Percentiles rank a stretch among this genome's conserved stretches.
Conservation (phyloP, 441 rosid genomes). For the Brassica hybrid region DNA sequence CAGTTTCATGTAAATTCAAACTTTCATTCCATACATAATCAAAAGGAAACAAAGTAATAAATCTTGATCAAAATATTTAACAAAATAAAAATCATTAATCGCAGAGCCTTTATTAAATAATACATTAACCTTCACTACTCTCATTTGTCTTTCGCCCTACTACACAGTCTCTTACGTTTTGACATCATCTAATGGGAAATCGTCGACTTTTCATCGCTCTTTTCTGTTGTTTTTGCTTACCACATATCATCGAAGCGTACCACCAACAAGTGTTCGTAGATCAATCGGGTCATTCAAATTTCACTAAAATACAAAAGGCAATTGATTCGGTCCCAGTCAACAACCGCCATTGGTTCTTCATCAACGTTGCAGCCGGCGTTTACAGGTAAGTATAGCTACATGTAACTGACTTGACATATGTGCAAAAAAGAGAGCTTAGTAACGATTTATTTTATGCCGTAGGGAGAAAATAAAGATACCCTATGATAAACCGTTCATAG, state of each 20-base stretch:
- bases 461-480: conserved; percentile 87
- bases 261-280: conserved; percentile 48
- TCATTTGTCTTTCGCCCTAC: neutral
- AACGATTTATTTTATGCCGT: neutral
- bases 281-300: conserved; percentile 57
- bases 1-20: conserved; percentile 19
- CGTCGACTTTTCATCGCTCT: conserved; percentile 19
- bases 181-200: conserved; percentile 27
- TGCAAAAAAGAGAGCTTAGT: neutral
- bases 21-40: neutral
- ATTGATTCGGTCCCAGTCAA: conserved; percentile 60
- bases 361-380: conserved; percentile 54
- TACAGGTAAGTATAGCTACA: conserved; percentile 54
- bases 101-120: conserved; percentile 12
- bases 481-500: conserved; percentile 61
- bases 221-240: conserved; percentile 32
- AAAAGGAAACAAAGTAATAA: conserved; percentile 20
- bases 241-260: conserved; percentile 21
- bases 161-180: conserved; percentile 25
- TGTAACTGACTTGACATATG: conserved; percentile 1
- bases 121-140: conserved; percentile 20
- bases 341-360: conserved; percentile 65
- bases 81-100: conserved; percentile 6
- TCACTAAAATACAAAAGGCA: conserved; percentile 68
- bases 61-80: conserved; percentile 19